A percentile compares a stretch with the other conserved stretches of the same genome.
Evolutionary conservation across 208 protist species (phyloP).

Genomic region (Angomonas ambiguus): DNA sequence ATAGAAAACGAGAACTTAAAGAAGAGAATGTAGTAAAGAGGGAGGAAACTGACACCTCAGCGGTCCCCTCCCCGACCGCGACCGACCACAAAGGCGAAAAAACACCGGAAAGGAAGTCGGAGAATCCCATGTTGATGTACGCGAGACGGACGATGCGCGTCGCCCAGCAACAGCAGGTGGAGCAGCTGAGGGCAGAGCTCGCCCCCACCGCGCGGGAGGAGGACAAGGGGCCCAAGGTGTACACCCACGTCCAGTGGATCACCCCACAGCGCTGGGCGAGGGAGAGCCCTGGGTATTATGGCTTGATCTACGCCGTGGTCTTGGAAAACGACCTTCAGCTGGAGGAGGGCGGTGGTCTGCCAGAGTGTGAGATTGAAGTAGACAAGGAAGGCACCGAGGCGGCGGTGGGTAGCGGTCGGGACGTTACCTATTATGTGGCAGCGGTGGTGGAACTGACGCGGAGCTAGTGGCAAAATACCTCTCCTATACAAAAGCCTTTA

Average conservation of each 20-base stretch:
- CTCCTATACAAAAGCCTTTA: not conserved
- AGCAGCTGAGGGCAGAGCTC: not conserved
- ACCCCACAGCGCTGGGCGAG: constrained; percentile 57
- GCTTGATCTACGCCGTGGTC: constrained; percentile 58
- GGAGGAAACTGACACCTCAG: not conserved
- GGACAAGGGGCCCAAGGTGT: not conserved
- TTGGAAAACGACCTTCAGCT: constrained; percentile 22
- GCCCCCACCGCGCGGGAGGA: not conserved
- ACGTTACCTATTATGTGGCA: constrained; percentile 31
- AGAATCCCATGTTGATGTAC: constrained; percentile 19
- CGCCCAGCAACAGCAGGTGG: constrained; percentile 3
- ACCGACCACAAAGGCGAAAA: too few relatives aligned
- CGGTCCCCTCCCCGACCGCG: too few relatives aligned
- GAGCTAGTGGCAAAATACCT: constrained; percentile 11
- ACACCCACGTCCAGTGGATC: constrained; percentile 33
- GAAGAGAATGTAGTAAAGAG: constrained; percentile 5
- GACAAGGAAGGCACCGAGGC: not conserved
- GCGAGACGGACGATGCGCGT: constrained; percentile 20
- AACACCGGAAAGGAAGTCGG: not conserved
- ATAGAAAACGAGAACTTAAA: not conserved
- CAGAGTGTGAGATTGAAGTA: not conserved
- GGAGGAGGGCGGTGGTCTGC: constrained; percentile 6
- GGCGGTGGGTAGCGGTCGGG: not conserved
- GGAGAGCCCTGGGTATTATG: constrained; percentile 54
- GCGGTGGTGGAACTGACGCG: constrained; percentile 34